Base-by-base conservation (phyloP, 805 yeast genomes). In the Lipomyces japonicus region DNA sequence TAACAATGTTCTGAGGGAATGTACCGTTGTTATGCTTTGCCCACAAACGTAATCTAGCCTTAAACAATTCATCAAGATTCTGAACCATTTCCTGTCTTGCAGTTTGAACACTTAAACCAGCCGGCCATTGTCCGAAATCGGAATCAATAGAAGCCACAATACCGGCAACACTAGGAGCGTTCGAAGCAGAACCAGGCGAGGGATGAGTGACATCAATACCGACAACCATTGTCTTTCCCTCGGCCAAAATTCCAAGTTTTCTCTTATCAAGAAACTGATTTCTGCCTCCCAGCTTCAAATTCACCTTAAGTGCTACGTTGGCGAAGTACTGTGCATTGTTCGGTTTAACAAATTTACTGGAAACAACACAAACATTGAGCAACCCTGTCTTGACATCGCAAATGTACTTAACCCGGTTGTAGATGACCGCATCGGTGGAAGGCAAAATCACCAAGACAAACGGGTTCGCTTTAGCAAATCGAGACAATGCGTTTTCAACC, bases 181-280 rank as follows among this genome's bases (percentile, higher is more conserved):
- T 28, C 37, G 46, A 26, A 28, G 53, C 42, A 37, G 56, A 44
- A 12, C 61, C 61, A 30, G 59, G 58, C 10, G 55, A 55, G 24
- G 62, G 62, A 26, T 66, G 70, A 1, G 68, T 60, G 28, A 66
- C 69, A 58, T 66, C 69, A 1, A 67, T 46, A 54, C 61, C 48
- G 55, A 60, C 24, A 28, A 59, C 39, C 26, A 66, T 58, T 19
- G 61, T 50, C n/a, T 68, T 67, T n/a, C 57, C 43, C 23, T 53
- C 52, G 21, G 56, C 52, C 28, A 44, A 39, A 28, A 55, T 48
- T 10, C 63, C 58, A 19, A 54, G 42, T 16, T 61, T 57, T 16
- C 42, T 40, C 3, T 51, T 44, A 21, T 57, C 53, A 28, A 65
- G 46, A 32, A 51, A 44, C 19, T 61, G 63, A 36, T 65, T 66